phyloP scores from a whole-genome alignment of 2,329 filamentous ascomycete genomes.

The Anthostomella pinea region DNA sequence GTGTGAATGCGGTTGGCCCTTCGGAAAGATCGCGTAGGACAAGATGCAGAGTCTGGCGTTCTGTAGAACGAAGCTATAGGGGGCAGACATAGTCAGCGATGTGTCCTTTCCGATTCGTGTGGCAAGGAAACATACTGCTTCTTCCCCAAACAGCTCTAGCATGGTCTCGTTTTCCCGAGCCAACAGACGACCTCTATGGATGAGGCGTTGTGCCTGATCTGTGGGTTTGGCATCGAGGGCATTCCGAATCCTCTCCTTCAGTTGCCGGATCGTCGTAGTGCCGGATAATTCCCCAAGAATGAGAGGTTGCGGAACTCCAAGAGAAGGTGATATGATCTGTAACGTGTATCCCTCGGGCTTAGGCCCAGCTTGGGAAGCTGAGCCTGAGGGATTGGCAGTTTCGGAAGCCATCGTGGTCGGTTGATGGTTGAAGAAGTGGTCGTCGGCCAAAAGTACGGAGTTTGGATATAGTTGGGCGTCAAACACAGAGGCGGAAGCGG shows the following conservation, averaged over 20 bases:
- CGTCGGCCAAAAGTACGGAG: constrained; percentile 1
- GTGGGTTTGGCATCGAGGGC: constrained; percentile 46
- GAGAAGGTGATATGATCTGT: constrained; percentile 58
- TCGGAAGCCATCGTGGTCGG: constrained; percentile 39
- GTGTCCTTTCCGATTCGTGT: not conserved
- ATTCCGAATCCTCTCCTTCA: constrained; percentile 58
- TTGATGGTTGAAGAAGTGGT: constrained; percentile 1
- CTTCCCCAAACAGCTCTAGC: constrained; percentile 54
- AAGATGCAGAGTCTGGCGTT: constrained; percentile 32
- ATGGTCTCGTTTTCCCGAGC: constrained; percentile 54
- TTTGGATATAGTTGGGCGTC: not conserved
- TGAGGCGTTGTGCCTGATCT: constrained; percentile 57
- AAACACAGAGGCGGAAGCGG: constrained; percentile 1
- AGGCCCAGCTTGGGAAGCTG: constrained; percentile 24
- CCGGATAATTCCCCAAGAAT: constrained; percentile 47
- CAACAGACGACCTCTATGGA: constrained; percentile 58
- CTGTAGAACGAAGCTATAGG: constrained; percentile 27
- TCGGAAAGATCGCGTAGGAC: constrained; percentile 32
- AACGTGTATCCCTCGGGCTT: constrained; percentile 47
- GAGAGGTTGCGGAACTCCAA: constrained; percentile 49
- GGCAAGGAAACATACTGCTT: constrained; percentile 41
- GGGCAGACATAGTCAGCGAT: constrained; percentile 8
- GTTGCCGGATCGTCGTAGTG: constrained; percentile 51
- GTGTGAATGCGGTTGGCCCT: constrained; percentile 15
- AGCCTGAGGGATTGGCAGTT: constrained; percentile 25